A percentile compares a stretch with the other conserved stretches of the same genome.
Evolutionary conservation across 306 rosid genomes (phyloP).

Genomic region (Cucurbita moschata): DNA sequence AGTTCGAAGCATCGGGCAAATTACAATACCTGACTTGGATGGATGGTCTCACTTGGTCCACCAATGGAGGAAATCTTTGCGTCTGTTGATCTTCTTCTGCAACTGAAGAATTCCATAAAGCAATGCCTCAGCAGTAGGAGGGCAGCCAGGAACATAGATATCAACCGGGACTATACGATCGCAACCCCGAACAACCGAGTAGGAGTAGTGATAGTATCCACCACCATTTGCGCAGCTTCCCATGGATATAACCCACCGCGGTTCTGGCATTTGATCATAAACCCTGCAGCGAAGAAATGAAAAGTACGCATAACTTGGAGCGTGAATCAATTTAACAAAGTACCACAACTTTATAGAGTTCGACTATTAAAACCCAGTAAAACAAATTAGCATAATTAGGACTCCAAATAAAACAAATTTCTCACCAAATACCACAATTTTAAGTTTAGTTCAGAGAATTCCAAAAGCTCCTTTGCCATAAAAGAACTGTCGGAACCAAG

Average conservation of each 20-base stretch:
- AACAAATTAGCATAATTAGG: too few species aligned
- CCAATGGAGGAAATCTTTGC: slow-evolving; percentile 92
- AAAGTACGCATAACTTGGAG: not conserved
- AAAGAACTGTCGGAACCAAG: too few species aligned
- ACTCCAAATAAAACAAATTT: not conserved
- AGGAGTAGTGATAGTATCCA: slow-evolving; percentile 96
- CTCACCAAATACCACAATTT: not conserved
- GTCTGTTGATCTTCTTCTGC: slow-evolving; percentile 96
- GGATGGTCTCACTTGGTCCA: slow-evolving; percentile 69
- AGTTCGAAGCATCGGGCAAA: slow-evolving; percentile 21
- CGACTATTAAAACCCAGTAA: not conserved
- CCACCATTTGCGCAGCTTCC: slow-evolving; percentile 99
- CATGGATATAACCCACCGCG: slow-evolving; percentile 97
- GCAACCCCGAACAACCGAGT: slow-evolving; percentile 88
- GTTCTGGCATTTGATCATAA: slow-evolving; percentile 99
- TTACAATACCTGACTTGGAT: slow-evolving; percentile 4
- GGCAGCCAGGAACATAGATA: slow-evolving; percentile 93
- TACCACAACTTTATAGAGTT: not conserved
- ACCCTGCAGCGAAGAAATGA: slow-evolving; percentile 43
- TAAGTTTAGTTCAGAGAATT: not conserved
- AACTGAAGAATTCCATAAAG: slow-evolving; percentile 90
- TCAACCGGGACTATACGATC: slow-evolving; percentile 95
- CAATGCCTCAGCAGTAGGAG: slow-evolving; percentile 94
- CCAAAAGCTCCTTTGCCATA: not conserved
- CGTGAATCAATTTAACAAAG: not conserved